Conservation (phyloP, 768 basidiomycete genomes). For the Pisolithus microcarpus region DNA sequence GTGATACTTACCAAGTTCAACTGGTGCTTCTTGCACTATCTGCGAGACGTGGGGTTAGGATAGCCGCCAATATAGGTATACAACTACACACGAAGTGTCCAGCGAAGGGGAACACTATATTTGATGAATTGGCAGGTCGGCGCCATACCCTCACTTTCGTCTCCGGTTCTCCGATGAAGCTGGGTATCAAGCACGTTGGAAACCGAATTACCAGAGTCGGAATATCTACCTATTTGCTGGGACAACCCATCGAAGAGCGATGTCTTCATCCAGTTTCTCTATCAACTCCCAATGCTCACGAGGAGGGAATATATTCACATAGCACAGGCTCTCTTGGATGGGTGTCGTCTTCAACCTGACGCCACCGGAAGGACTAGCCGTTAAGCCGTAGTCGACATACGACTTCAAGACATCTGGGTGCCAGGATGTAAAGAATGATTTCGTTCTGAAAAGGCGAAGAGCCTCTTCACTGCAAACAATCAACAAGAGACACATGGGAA, state of each 20-base stretch:
- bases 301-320: conserved; percentile 36
- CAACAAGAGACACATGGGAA: not conserved
- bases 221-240: conserved; percentile 16
- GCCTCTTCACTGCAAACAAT: conserved; percentile 50
- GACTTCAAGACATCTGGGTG: conserved; percentile 50
- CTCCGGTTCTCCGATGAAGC: conserved; percentile 7
- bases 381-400: conserved; percentile 56
- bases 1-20: conserved; percentile 19
- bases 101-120: conserved; percentile 20
- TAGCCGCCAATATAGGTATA: not conserved
- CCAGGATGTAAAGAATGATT: conserved; percentile 68
- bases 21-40: conserved; percentile 25
- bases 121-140: conserved; percentile 23
- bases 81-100: conserved; percentile 23
- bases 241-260: conserved; percentile 24
- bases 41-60: conserved; percentile 1
- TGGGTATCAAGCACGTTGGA: conserved; percentile 2
- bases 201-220: not conserved
- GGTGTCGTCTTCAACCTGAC: conserved; percentile 60
- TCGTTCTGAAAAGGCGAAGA: conserved; percentile 35
- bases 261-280: conserved; percentile 18
- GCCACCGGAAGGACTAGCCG: conserved; percentile 26
- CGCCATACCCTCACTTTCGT: conserved; percentile 22
- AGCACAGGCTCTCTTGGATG: conserved; percentile 57
- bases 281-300: conserved; percentile 24